Base-by-base conservation (phyloP, 2,329 filamentous ascomycete genomes). In the Microdochium paspali region DNA sequence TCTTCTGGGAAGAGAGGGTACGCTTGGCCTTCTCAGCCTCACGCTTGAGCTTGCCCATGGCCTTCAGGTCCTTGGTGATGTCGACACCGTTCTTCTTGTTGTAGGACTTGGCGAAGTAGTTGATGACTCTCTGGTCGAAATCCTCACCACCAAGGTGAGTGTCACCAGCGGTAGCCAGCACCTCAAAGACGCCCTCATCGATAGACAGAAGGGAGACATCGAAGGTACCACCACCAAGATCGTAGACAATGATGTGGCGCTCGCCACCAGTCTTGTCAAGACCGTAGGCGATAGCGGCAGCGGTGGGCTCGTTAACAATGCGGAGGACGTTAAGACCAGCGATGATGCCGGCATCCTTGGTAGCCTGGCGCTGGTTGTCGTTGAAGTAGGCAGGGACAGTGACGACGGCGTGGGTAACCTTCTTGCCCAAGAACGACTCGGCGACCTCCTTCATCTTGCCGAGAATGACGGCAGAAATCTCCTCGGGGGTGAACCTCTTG, bases 11-110 rank as follows among this genome's bases (percentile, higher is more conserved):
- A 64, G 87, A 95, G 49, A 98, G 84, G 60, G 90, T 94, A 65
- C 93, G 88, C 87, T 98, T 98, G 73, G 93, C 93, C 84, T 96
- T 96, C 73, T 98, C 93, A 59, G 93, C 91, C 73, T 97, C 93
- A 62, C 93, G 90, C 88, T 97, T 97, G 61, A 98, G 82, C 78
- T 97, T 98, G 75, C 90, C 89, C 90, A 97, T 97, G 57, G 91
- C 85, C 87, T 96, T 96, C 56, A 85, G 74, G 66, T 97, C 90
- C 79, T 94, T 94, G 73, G 84, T 87, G 66, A 97, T 81, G 60
- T 98, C 90, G 58, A 94, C 89, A 60, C 71, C 74, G 78, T 96
- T 80, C 81, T 96, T 93, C 85, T 96, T 96, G 85, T 97, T 97
- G 84, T 95, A 97, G 61, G 80, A 77, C 85, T 97, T 96, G 77